Base-by-base conservation (phyloP, 768 basidiomycete genomes). In the Phylloporus sp. region DNA sequence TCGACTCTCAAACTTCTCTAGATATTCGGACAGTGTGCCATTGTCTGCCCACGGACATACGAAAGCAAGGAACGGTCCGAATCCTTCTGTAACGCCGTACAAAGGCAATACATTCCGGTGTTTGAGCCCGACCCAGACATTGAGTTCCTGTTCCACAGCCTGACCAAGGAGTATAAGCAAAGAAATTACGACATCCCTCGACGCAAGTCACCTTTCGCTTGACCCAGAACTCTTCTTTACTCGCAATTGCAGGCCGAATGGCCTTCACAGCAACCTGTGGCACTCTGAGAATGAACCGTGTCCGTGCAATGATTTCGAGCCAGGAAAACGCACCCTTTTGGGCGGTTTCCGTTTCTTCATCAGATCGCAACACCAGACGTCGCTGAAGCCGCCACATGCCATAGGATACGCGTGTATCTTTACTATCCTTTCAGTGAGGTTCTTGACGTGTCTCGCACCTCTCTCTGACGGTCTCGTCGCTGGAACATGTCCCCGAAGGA, bases 21-120 rank as follows among this genome's bases (percentile, higher is more conserved):
- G 34, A 49, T 68, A 68, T 26, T 55, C 52, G 6, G 58, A 58
- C 4, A 68, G 38, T 5, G 62, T 66, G 0, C 68, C 69, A 9
- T 69, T 52, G 0, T 57, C 59, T 20, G 59, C 54, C 68, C 69
- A 69, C 0, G 67, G 69, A 11, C 52, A 69, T 18, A 69, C 59
- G 41, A 70, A 63, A 5, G 69, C 63, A 27, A 42, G 35, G 9
- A 66, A 45, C 22, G 42, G 59, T 21, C 62, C 62, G 29, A 66
- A 71, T 33, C 51, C 60, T 6, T 6, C 11, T 3, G 59, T 41
- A 8, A 56, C 39, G 17, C 68, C 69, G 28, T 52, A 59, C 2
- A 71, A 49, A 31, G 67, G 58, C 14, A 69, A 21, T 20, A 69
- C 22, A 14, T 69, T 71, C 15, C 1, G 54, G 36, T 69, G 67